These are phyloP conservation scores for Corylus avellana DNA, from an alignment of 306 rosid genomes.

Conservation along the genomic window DNA sequence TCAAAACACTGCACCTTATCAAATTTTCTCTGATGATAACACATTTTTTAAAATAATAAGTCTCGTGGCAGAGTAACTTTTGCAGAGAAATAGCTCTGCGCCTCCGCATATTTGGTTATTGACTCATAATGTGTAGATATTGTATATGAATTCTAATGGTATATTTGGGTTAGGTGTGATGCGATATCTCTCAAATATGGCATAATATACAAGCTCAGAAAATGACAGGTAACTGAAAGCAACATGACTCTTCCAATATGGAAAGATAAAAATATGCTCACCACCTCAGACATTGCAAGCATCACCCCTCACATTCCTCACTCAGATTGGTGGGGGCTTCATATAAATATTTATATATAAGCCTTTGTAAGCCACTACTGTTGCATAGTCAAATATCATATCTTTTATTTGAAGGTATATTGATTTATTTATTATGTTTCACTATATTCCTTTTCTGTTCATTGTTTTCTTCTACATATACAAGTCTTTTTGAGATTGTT, in stretches of 20 bases:
- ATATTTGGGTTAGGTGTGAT: not conserved
- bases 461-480: slow-evolving; percentile 1
- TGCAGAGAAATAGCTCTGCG: too few species aligned
- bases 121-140: not conserved
- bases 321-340: slow-evolving; percentile 38
- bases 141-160: not conserved
- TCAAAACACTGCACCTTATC: slow-evolving; percentile 6
- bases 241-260: not conserved
- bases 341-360: slow-evolving; percentile 5
- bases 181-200: not conserved
- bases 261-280: slow-evolving; percentile 25
- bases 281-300: slow-evolving; percentile 28
- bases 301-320: slow-evolving; percentile 33
- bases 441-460: not conserved
- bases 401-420: slow-evolving; percentile 17
- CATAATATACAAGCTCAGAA: not conserved
- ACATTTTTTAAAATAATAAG: too few species aligned
- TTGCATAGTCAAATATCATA: not conserved
- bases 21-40: not conserved
- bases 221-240: slow-evolving; percentile 15
- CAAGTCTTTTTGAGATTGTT: not conserved
- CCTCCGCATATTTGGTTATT: not conserved
- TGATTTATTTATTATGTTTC: slow-evolving; percentile 10
- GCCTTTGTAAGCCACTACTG: not conserved
- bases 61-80: too few species aligned